Evolutionary conservation across 2,329 filamentous ascomycete genomes (phyloP).

Genomic region (Talaromyces piceae): DNA sequence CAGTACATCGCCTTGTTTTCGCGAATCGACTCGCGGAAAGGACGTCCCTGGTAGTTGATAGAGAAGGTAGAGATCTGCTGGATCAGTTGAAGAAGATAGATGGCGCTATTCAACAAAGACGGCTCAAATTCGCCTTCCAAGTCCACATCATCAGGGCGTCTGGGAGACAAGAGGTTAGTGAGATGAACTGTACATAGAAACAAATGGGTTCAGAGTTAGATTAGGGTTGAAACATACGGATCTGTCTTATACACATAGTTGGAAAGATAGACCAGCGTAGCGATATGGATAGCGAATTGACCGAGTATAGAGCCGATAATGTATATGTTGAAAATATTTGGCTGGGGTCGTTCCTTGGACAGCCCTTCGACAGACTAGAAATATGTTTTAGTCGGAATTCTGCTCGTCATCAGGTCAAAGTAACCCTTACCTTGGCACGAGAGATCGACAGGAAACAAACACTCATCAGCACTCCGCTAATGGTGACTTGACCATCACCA

Average conservation of each 20-base stretch:
- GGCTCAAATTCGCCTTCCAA: constrained; percentile 92
- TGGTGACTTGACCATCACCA: constrained; percentile 94
- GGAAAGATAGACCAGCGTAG: constrained; percentile 87
- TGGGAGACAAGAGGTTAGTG: constrained; percentile 28
- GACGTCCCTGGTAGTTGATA: constrained; percentile 97
- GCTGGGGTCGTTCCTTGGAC: constrained; percentile 94
- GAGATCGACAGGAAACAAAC: constrained; percentile 98
- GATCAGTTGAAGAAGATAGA: constrained; percentile 95
- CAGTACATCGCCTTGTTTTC: constrained; percentile 99
- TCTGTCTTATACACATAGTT: constrained; percentile 78
- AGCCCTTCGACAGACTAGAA: constrained; percentile 75
- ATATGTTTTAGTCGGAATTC: constrained; percentile 9
- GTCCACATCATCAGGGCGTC: constrained; percentile 60
- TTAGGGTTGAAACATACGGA: no score
- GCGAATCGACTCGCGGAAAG: constrained; percentile 90
- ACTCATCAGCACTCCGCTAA: constrained; percentile 99
- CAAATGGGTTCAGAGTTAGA: background rate
- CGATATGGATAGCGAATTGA: constrained; percentile 94
- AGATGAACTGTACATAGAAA: background rate
- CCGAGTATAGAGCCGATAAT: constrained; percentile 96
- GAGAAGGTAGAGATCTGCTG: constrained; percentile 98
- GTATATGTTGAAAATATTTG: constrained; percentile 98
- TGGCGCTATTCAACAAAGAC: constrained; percentile 89
- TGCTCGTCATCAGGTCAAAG: background rate
- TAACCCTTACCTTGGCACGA: constrained; percentile 63